Base-by-base conservation (phyloP, 768 basidiomycete genomes). In the Lactarius pseudohatsudake region DNA sequence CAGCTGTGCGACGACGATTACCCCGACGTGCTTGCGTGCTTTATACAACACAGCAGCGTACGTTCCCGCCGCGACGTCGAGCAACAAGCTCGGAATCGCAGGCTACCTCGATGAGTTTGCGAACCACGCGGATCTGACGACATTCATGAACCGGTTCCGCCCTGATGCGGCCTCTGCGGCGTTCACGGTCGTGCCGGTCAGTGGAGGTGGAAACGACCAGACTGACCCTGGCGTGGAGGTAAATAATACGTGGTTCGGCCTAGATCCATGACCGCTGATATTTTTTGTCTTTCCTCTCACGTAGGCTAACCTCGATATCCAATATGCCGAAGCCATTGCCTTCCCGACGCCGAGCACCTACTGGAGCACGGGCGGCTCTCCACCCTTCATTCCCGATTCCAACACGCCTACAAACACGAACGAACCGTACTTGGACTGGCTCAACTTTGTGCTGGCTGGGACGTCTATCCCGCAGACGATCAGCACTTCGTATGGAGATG, bases 341-440 rank as follows among this genome's bases (percentile, higher is more conserved):
- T 78, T 74, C 72, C 88, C 87, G 0, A 89, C 85, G 0, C 85
- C 85, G 28, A 85, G 84, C 69, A 82, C 79, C 32, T 88, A 85
- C 71, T 86, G 83, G 76, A 87, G 86, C 72, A 88, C 87, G 55
- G 86, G 84, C 15, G 86, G 87, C 16, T 82, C 84, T 1, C 86
- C 88, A 6, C 87, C 87, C 3, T 89, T 82, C 82, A 84, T 57
- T 28, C 76, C 79, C 50, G 89, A 86, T 57, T 64, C 41, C 9
- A 58, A 68, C 18, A 76, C 74, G 30, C 73, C 73, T 2, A 65
- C 43, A 30, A 84, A 84, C 74, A 87, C 81, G 58, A 88, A 84
- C 74, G 86, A 85, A 74, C 88, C 81, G 18, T 90, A 87, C 73
- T 79, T 87, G 16, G 85, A 90, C 65, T 90, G 86, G 81, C 76